Percentiles rank a stretch among this genome's conserved stretches.
phyloP scores from a whole-genome alignment of 345 rosid genomes.

The Hibiscus trionum region DNA sequence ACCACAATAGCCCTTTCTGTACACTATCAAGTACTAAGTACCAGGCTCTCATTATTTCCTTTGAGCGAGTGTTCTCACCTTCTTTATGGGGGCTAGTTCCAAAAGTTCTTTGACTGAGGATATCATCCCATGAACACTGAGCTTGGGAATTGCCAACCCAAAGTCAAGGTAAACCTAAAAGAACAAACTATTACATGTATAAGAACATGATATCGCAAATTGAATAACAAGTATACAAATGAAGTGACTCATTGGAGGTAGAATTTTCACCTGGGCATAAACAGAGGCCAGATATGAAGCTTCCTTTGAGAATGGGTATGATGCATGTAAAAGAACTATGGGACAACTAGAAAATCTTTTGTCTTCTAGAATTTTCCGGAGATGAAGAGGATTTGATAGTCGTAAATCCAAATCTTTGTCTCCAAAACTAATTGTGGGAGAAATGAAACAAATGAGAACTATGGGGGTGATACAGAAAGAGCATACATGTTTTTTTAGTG shows the following conservation, averaged over 20 bases:
- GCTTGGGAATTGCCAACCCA: constrained; percentile 92
- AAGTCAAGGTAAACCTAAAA: constrained; percentile 86
- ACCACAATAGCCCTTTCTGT: not conserved
- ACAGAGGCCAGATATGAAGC: constrained; percentile 85
- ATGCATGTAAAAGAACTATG: constrained; percentile 83
- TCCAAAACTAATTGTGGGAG: constrained; percentile 53
- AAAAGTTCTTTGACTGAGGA: constrained; percentile 82
- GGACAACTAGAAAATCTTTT: constrained; percentile 59
- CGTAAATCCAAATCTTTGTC: constrained; percentile 92
- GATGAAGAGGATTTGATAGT: constrained; percentile 82
- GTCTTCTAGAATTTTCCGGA: constrained; percentile 69
- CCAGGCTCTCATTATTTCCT: not conserved
- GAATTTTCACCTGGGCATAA: constrained; percentile 56
- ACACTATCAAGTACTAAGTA: constrained; percentile 1
- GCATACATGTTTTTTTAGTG: not conserved
- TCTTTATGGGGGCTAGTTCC: constrained; percentile 74
- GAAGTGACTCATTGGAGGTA: not conserved
- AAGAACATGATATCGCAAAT: not conserved
- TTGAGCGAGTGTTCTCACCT: constrained; percentile 41
- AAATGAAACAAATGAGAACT: constrained; percentile 8
- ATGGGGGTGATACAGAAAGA: not conserved
- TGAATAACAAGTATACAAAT: not conserved
- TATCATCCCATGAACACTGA: constrained; percentile 80
- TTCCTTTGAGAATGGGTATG: constrained; percentile 93
- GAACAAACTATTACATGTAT: constrained; percentile 14